Percentiles rank a stretch among this genome's conserved stretches.
Conservation (phyloP, 441 rosid species). For the Adansonia rubrostipa region DNA sequence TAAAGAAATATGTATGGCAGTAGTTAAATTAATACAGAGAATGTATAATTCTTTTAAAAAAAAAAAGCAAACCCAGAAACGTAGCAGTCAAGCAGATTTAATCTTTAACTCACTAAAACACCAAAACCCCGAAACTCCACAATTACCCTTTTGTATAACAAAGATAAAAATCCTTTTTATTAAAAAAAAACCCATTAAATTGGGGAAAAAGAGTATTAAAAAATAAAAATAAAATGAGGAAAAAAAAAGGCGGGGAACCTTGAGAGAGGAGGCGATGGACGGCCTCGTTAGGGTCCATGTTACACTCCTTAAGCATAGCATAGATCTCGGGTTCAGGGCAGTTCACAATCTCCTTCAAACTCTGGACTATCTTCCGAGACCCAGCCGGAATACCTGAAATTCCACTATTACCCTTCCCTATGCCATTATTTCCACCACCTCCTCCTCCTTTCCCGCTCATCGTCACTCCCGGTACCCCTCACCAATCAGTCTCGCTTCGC, state of each 20-base stretch:
- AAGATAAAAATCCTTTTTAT: background rate
- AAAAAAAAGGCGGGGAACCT: slow-evolving; percentile 45
- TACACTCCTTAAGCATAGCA: slow-evolving; percentile 88
- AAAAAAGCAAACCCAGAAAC: background rate
- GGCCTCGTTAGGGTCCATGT: slow-evolving; percentile 99
- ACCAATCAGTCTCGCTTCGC: background rate
- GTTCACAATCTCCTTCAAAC: slow-evolving; percentile 94
- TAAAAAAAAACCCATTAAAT: background rate
- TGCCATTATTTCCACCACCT: slow-evolving; percentile 48
- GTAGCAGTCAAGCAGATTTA: background rate
- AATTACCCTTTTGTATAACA: background rate
- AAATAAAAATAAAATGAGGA: background rate
- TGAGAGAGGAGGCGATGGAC: slow-evolving; percentile 92
- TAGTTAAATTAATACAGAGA: background rate
- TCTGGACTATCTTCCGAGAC: slow-evolving; percentile 85
- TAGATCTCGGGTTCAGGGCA: slow-evolving; percentile 92
- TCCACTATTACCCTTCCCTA: slow-evolving; percentile 59
- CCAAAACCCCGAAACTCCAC: background rate
- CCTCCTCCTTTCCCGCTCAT: slow-evolving; percentile 68
- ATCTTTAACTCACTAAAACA: background rate
- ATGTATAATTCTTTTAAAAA: background rate
- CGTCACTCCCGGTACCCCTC: slow-evolving; percentile 27
- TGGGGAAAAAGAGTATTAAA: background rate
- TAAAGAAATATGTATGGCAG: background rate
- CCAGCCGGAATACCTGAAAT: slow-evolving; percentile 71